phyloP scores from a whole-genome alignment of 805 yeast species.

The Blastobotrys muscicola region DNA sequence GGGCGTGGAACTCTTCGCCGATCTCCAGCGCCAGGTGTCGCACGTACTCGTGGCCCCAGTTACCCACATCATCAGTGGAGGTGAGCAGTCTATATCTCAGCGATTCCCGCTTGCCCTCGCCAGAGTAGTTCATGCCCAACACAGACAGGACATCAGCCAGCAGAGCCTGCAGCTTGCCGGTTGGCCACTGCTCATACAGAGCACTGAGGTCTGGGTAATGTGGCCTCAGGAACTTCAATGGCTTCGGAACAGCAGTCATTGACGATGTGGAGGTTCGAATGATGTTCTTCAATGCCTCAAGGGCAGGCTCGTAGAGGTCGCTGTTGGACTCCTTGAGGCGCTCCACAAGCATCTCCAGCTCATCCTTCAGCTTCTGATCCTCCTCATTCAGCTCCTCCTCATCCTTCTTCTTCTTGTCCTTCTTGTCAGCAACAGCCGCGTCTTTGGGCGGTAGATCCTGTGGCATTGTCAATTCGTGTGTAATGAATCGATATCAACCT shows the following conservation, averaged over 20 bases:
- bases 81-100: constrained; percentile 68
- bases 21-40: constrained; percentile 93
- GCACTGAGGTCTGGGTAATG: constrained; percentile 61
- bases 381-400: constrained; percentile 91
- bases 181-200: constrained; percentile 60
- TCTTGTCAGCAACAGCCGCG: constrained; percentile 5
- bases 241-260: constrained; percentile 99
- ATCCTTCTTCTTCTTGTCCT: constrained; percentile 23
- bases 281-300: constrained; percentile 60
- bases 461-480: neutral
- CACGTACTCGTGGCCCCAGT: constrained; percentile 98
- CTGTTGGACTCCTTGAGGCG: constrained; percentile 41
- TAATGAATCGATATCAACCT: neutral
- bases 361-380: constrained; percentile 78
- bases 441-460: constrained; percentile 1
- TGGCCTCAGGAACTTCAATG: constrained; percentile 89
- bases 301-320: constrained; percentile 47
- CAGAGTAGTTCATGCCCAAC: constrained; percentile 88
- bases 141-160: constrained; percentile 89
- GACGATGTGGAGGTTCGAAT: constrained; percentile 92
- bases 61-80: constrained; percentile 48
- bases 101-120: constrained; percentile 68
- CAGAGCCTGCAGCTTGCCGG: constrained; percentile 33
- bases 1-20: constrained; percentile 61
- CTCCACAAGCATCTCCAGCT: constrained; percentile 80